These are phyloP conservation scores for Tagetes patula DNA, from an alignment of 129 eudicot genomes.

Conservation along the genomic window DNA sequence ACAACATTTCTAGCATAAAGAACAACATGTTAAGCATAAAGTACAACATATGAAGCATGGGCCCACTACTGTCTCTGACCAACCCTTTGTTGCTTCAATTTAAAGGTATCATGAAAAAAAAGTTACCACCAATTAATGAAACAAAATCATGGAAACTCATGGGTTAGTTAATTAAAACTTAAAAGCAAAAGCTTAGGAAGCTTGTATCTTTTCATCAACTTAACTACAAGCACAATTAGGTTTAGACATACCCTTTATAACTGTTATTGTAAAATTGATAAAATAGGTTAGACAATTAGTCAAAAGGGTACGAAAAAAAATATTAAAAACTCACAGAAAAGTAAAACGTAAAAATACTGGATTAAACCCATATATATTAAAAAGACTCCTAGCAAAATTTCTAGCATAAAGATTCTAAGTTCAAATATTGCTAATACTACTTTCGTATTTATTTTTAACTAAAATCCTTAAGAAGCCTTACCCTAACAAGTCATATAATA, in stretches of 20 bases:
- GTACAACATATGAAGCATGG: constrained; percentile 16
- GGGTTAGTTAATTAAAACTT: background rate
- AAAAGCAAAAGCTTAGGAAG: constrained; percentile 32
- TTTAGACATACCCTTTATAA: background rate
- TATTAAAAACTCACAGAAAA: no score
- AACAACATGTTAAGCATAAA: background rate
- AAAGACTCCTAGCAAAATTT: no score
- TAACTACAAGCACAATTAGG: constrained; percentile 11
- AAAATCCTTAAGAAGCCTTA: no score
- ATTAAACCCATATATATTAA: no score
- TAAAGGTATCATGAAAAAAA: constrained; percentile 33
- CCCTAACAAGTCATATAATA: no score
- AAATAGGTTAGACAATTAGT: background rate
- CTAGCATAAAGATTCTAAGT: no score
- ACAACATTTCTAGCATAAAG: constrained; percentile 2
- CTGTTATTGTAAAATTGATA: no score
- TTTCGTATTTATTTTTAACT: no score
- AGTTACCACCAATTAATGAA: constrained; percentile 21
- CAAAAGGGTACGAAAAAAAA: background rate
- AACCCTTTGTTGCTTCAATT: constrained; percentile 36
- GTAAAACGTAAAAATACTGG: no score
- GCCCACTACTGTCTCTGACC: constrained; percentile 21
- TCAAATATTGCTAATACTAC: no score
- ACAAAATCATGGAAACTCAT: constrained; percentile 35
- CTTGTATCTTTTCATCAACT: constrained; percentile 29